Percentiles rank a stretch among this genome's conserved stretches.
Evolutionary conservation across 768 basidiomycete species (phyloP).

Genomic region (Leucogyrophana mollusca): DNA sequence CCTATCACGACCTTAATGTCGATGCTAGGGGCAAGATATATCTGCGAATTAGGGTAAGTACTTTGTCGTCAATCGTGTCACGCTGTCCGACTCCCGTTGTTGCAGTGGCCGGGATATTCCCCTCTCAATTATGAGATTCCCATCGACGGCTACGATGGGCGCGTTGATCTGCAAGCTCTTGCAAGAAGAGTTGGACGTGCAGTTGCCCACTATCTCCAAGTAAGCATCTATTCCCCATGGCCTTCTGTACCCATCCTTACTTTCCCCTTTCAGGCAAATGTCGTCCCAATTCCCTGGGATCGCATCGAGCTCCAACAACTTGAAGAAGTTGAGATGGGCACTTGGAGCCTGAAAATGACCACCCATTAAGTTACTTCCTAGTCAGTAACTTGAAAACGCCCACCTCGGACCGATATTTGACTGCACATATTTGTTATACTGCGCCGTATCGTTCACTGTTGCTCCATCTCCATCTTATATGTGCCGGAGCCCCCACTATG

Average conservation of each 20-base stretch:
- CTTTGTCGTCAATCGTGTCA: neutral
- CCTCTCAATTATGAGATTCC: conserved; percentile 76
- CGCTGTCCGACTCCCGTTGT: conserved; percentile 4
- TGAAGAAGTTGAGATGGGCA: conserved; percentile 65
- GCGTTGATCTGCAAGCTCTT: conserved; percentile 63
- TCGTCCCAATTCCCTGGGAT: conserved; percentile 68
- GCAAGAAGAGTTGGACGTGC: conserved; percentile 68
- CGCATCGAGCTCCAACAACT: conserved; percentile 68
- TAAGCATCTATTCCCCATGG: conserved; percentile 20
- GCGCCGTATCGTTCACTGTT: conserved; percentile 11
- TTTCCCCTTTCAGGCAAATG: conserved; percentile 49
- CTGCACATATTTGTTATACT: neutral
- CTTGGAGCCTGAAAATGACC: conserved; percentile 68
- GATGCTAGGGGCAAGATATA: conserved; percentile 58
- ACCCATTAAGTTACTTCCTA: conserved; percentile 16
- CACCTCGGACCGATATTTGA: neutral
- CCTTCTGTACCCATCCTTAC: conserved; percentile 9
- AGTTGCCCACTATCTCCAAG: conserved; percentile 75
- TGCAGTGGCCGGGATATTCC: conserved; percentile 68
- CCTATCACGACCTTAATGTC: conserved; percentile 63
- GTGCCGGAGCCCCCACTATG: conserved; percentile 6
- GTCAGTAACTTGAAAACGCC: neutral
- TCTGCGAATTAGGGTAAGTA: conserved; percentile 59
- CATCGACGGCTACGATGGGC: conserved; percentile 63
- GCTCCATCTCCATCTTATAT: conserved; percentile 4